These are phyloP conservation scores for Xenoacremonium recifei DNA, from an alignment of 2,329 filamentous ascomycete genomes.

Conservation along the genomic window DNA sequence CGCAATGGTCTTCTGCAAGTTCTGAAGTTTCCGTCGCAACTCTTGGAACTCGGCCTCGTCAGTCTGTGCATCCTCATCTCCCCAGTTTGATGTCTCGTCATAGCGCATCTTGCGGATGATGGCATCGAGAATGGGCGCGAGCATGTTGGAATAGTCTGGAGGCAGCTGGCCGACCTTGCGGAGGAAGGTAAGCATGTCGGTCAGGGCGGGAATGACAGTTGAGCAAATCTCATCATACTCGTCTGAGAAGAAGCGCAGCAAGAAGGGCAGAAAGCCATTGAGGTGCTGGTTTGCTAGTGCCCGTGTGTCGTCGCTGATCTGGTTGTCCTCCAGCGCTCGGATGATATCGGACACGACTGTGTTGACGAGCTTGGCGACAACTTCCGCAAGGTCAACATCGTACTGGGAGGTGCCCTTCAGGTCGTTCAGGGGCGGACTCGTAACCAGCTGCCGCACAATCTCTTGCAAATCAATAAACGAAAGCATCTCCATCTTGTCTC, in stretches of 20 bases:
- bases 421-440: conserved; percentile 76
- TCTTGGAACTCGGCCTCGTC: conserved; percentile 98
- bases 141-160: conserved; percentile 73
- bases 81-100: conserved; percentile 92
- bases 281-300: conserved; percentile 78
- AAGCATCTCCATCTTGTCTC: conserved; percentile 93
- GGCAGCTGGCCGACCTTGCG: conserved; percentile 77
- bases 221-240: conserved; percentile 98
- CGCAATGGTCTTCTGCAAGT: conserved; percentile 89
- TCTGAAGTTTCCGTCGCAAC: conserved; percentile 82
- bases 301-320: conserved; percentile 61
- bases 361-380: conserved; percentile 93
- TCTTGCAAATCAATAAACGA: conserved; percentile 82
- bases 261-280: conserved; percentile 78
- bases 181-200: conserved; percentile 87
- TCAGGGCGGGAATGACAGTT: conserved; percentile 89
- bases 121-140: conserved; percentile 84
- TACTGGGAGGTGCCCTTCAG: conserved; percentile 80
- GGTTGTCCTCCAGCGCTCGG: conserved; percentile 71
- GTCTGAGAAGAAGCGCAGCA: conserved; percentile 93
- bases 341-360: conserved; percentile 85
- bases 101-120: conserved; percentile 97
- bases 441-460: conserved; percentile 82
- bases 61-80: conserved; percentile 88
- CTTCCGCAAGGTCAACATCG: conserved; percentile 93